Evolutionary conservation across 1,284 basidiomycete genomes (phyloP).

Genomic region (Puccinia novopanici): DNA sequence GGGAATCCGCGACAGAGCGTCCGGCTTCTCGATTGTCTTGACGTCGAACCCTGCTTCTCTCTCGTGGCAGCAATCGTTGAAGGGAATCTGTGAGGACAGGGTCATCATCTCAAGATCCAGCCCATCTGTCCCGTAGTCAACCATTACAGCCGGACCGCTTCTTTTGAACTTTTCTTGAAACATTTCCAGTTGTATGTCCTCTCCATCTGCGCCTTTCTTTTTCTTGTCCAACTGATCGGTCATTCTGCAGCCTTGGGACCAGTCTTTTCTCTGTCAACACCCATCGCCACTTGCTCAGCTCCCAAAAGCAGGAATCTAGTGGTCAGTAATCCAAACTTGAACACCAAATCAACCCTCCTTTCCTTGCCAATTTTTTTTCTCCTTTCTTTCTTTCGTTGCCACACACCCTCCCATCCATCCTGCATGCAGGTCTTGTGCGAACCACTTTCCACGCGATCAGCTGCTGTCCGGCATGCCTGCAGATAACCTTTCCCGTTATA

Average conservation of each 20-base stretch:
- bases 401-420: background rate
- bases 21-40: background rate
- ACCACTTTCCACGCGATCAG: background rate
- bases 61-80: background rate
- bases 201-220: background rate
- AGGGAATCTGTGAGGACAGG: background rate
- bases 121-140: background rate
- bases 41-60: background rate
- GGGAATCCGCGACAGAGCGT: background rate
- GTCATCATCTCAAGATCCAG: background rate
- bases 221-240: background rate
- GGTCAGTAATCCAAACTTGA: background rate
- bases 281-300: constrained; percentile 4
- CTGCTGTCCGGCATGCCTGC: background rate
- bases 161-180: background rate
- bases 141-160: background rate
- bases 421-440: constrained; percentile 2
- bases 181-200: background rate
- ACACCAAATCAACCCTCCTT: too few species aligned
- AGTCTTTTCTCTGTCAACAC: background rate
- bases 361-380: background rate
- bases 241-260: background rate
- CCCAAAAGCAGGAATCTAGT: constrained; percentile 7
- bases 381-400: background rate
- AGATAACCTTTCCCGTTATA: background rate